Evolutionary conservation across 305 asterid species (phyloP).

Genomic region (Solanum hybrid): DNA sequence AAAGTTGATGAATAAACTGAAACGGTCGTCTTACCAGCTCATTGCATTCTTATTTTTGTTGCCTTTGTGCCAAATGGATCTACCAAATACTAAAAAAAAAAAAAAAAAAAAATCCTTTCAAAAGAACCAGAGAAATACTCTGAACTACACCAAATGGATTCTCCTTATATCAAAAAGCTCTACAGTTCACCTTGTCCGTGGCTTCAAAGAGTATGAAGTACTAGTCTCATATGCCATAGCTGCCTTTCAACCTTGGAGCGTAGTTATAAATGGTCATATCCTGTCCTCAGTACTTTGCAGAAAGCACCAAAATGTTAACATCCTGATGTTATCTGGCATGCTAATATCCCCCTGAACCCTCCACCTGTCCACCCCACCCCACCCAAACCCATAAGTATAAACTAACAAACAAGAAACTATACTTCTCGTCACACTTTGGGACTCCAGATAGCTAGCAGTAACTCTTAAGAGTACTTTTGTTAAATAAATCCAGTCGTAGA

Average conservation of each 20-base stretch:
- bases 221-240: not conserved
- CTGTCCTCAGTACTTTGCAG: not conserved
- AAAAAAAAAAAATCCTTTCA: not conserved
- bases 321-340: not conserved
- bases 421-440: not conserved
- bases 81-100: not conserved
- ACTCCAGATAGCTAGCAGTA: not conserved
- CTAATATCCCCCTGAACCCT: not conserved
- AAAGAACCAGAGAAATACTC: not conserved
- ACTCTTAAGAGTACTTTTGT: not conserved
- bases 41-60: not conserved
- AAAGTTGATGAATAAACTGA: not conserved
- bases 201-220: not conserved
- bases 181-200: not conserved
- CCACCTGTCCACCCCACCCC: not conserved
- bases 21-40: not conserved
- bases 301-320: not conserved
- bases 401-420: not conserved
- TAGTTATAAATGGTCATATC: not conserved
- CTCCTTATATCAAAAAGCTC: not conserved
- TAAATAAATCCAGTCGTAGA: not conserved
- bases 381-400: not conserved
- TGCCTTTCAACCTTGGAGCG: not conserved
- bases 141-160: not conserved
- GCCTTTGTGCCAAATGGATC: not conserved